phyloP scores from a whole-genome alignment of 257 asterid genomes.

The Solanum virginianum region DNA sequence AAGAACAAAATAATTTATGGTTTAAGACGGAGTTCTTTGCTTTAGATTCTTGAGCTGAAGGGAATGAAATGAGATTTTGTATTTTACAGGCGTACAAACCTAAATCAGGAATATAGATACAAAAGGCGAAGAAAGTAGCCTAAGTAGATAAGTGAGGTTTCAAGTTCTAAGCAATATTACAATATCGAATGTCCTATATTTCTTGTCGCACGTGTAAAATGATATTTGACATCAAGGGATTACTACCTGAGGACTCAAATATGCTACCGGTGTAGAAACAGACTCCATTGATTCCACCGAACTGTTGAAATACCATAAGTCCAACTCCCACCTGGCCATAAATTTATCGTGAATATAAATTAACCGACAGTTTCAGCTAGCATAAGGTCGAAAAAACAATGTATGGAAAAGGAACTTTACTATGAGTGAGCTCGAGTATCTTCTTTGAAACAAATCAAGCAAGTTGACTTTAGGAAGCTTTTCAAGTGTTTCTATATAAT shows the following conservation, averaged over 20 bases:
- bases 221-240: background rate
- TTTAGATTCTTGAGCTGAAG: background rate
- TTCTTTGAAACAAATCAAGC: slow-evolving; percentile 64
- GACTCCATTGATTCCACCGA: slow-evolving; percentile 91
- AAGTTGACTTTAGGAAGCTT: slow-evolving; percentile 69
- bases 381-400: background rate
- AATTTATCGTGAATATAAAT: background rate
- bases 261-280: slow-evolving; percentile 87
- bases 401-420: slow-evolving; percentile 16
- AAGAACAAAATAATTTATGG: background rate
- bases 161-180: background rate
- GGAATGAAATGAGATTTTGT: background rate
- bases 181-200: background rate
- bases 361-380: background rate
- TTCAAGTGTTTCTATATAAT: slow-evolving; percentile 66
- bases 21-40: background rate
- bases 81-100: background rate
- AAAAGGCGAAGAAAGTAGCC: background rate
- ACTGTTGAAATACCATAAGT: slow-evolving; percentile 85
- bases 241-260: slow-evolving; percentile 68
- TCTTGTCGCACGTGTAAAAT: background rate
- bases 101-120: background rate
- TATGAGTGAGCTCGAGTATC: slow-evolving; percentile 61
- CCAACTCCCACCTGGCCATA: slow-evolving; percentile 79
- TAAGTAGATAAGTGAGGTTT: background rate